These are phyloP conservation scores for Candida glucosophila DNA, from an alignment of 1,139 yeast genomes.

Conservation along the genomic window DNA sequence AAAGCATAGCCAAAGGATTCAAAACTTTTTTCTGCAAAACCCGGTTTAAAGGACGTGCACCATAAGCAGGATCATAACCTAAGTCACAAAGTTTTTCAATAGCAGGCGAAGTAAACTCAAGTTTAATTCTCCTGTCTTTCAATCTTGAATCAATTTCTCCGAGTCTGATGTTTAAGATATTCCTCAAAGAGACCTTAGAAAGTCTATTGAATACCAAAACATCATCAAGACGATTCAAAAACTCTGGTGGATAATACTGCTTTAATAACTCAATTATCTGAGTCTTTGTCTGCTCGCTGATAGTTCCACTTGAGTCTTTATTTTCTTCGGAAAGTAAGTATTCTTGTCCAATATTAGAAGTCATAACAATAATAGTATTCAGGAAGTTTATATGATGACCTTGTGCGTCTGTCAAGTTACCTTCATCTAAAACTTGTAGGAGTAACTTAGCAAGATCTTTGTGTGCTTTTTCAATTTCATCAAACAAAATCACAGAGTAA, in stretches of 20 bases:
- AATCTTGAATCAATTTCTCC: slow-evolving; percentile 73
- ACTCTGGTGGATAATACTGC: slow-evolving; percentile 82
- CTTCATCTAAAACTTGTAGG: slow-evolving; percentile 91
- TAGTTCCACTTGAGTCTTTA: slow-evolving; percentile 35
- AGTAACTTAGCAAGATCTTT: slow-evolving; percentile 84
- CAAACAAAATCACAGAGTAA: slow-evolving; percentile 84
- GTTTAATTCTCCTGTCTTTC: slow-evolving; percentile 65
- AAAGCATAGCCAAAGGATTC: slow-evolving; percentile 75
- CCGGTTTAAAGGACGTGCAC: slow-evolving; percentile 94
- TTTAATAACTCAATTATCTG: slow-evolving; percentile 63
- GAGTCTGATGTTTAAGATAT: slow-evolving; percentile 77
- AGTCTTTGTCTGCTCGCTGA: slow-evolving; percentile 40
- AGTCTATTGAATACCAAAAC: slow-evolving; percentile 82
- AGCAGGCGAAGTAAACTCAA: slow-evolving; percentile 53
- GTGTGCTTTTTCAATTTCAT: slow-evolving; percentile 96
- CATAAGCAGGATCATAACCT: slow-evolving; percentile 88
- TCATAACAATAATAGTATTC: slow-evolving; percentile 93
- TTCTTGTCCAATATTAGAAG: slow-evolving; percentile 94
- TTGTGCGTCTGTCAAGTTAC: slow-evolving; percentile 86
- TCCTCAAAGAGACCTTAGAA: slow-evolving; percentile 61
- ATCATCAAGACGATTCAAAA: slow-evolving; percentile 88
- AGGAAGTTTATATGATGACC: slow-evolving; percentile 92
- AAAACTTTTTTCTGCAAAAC: slow-evolving; percentile 71
- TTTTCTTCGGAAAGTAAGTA: slow-evolving; percentile 56
- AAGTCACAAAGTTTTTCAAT: slow-evolving; percentile 69